Conservation (phyloP, 768 basidiomycete genomes). For the Asterophora parasitica region DNA sequence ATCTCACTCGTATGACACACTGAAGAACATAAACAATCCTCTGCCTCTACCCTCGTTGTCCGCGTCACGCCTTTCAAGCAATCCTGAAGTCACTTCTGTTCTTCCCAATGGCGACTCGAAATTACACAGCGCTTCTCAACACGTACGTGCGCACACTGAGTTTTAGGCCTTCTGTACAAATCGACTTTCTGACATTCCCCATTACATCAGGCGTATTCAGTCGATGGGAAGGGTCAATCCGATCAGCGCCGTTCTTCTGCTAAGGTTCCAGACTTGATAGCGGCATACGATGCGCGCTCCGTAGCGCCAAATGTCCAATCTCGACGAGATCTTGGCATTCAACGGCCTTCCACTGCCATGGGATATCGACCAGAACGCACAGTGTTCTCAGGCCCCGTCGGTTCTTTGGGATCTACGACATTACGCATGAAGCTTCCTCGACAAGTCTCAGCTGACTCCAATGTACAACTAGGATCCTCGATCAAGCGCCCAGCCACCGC, state of each 20-base stretch:
- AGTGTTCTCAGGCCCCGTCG: background rate
- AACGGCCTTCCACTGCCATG: constrained; percentile 15
- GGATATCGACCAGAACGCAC: constrained; percentile 14
- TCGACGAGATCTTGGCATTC: background rate
- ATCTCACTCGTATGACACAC: background rate
- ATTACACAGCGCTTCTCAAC: background rate
- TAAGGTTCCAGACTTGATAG: constrained; percentile 7
- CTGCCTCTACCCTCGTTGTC: background rate
- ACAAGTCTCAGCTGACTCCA: background rate
- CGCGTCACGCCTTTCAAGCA: background rate
- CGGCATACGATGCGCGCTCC: constrained; percentile 7
- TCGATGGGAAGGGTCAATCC: background rate
- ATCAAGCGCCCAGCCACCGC: constrained; percentile 13
- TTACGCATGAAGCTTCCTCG: background rate
- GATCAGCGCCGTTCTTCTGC: background rate
- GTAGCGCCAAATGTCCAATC: background rate
- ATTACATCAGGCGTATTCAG: background rate
- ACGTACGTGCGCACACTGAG: background rate
- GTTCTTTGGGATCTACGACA: background rate
- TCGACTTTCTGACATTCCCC: background rate
- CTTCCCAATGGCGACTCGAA: background rate
- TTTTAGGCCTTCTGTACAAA: background rate
- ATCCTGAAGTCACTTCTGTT: background rate
- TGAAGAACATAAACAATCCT: background rate
- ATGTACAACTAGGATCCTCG: background rate